Evolutionary conservation across 306 rosid genomes (phyloP), one percentile per base, ranked within the genome.

Genomic region (Acacia confusa): DNA sequence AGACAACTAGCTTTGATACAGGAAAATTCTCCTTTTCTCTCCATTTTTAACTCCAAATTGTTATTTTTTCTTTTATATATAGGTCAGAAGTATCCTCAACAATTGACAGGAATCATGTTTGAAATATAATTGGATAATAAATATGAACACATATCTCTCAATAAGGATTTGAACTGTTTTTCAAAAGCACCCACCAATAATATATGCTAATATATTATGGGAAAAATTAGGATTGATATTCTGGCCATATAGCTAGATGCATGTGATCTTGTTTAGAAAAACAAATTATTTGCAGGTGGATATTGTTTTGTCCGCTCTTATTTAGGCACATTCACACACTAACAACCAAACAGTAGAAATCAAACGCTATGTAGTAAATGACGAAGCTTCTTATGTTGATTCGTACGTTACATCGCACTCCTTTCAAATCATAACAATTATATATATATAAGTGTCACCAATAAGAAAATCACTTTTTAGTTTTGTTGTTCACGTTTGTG

Each of bases 301-400:
- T 53, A 57, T 55, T 55, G 48, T 19, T 7, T 40, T 67, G 76
- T 79, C 28, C 40, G n/a, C 8, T 79, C 20, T 22, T 16, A 5
- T 2, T 55, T 34, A 69, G 1, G 41, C 17, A 74, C 86, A 68
- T 70, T 24, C 34, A 45, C 47, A 79, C 9, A 50, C 27, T 27
- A 53, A 74, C 86, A 83, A 50, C 74, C 43, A 61, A 25, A 69
- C 45, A 72, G 22, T 34, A 75, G 16, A 74, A 17, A 83, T 60
- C 78, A 55, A 68, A 67, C 60, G 78, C 75, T 74, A 79, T 69
- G 55, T 9, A 68, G 40, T 79, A 60, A 76, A 84, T 36, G 82
- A 84, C 72, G 81, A 82, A 82, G 86, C 75, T 74, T 81, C 85
- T 65, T n/a, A 10, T n/a, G 48, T 19, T 52, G 79, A 82, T 75